A percentile compares a stretch with the other conserved stretches of the same genome.
Evolutionary conservation across 305 asterid species (phyloP).

Genomic region (Fraxinus paxiana): DNA sequence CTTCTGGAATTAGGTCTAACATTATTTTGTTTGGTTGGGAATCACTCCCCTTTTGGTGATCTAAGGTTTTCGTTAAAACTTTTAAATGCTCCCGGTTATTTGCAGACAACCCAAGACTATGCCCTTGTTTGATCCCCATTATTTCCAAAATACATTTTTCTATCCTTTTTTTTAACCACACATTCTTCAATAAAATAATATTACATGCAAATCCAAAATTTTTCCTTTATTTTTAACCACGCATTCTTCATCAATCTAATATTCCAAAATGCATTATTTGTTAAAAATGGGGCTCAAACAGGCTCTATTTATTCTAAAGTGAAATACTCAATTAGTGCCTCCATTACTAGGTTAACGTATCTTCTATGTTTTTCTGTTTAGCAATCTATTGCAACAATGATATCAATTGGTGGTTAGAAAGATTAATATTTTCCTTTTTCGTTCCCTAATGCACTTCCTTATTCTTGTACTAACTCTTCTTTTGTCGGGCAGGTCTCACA

Average conservation of each 20-base stretch:
- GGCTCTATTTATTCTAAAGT: not conserved
- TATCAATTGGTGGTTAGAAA: not conserved
- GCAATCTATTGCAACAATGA: not conserved
- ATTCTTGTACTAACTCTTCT: not conserved
- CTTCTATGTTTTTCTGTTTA: not conserved
- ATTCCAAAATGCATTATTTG: not conserved
- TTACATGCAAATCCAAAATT: not conserved
- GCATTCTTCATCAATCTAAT: not conserved
- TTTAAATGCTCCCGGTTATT: not conserved
- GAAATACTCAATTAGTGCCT: not conserved
- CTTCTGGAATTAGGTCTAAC: conserved; percentile 1
- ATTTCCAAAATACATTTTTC: not conserved
- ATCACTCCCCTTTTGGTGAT: not conserved
- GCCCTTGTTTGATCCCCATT: not conserved
- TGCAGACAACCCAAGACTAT: not conserved
- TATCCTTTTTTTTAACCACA: not conserved
- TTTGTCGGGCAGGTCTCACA: conserved; percentile 51
- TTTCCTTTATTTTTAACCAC: not conserved
- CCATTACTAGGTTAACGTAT: not conserved
- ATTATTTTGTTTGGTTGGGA: not conserved
- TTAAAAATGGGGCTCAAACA: not conserved
- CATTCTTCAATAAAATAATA: not conserved
- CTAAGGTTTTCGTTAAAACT: not conserved
- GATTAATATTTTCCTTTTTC: not conserved
- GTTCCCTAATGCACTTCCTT: conserved; percentile 1